Evolutionary conservation across 306 rosid species (phyloP), one percentile per base, ranked within the genome.

Genomic region (Quercus bicolor): DNA sequence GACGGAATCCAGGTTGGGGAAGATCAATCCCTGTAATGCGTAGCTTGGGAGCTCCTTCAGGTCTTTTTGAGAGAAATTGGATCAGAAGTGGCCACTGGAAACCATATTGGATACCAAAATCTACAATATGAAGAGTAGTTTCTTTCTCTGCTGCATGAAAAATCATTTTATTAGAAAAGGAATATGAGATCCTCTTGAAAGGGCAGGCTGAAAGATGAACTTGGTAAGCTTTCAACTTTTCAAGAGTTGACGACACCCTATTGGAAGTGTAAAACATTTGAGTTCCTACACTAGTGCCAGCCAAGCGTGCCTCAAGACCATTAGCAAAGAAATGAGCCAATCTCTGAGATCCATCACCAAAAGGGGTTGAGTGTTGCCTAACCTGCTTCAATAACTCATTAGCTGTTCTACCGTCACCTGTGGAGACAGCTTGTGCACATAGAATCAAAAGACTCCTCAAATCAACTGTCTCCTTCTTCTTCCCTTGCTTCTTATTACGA

Each of bases 1-100:
- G n/a, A n/a, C n/a, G n/a, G n/a, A n/a, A n/a, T n/a, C 98, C 97
- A 4, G 85, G 78, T 68, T 88, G 93, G 24, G 98, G 98, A 86
- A 81, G 65, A 76, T 93, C 98, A 66, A 93, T 91, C 75, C 95
- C 98, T 0, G 98, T 93, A 71, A 86, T 83, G 15, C 89, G 85
- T 53, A 86, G 79, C 74, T 83, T 83, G 28, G 19, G 82, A 87
- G 64, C 87, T 24, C 93, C 95, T 1, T 84, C 88, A 2, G 64
- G 72, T 65, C 92, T 83, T 40, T 40, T 19, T 9, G 97, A 83
- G 37, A 93, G 89, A 15, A 0, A 26, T 5, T 85, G 84, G 68
- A 93, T 83, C 2, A 93, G 91, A 86, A 85, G 83, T 0, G 98
- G 97, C 98, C 98, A 93, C 29, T 91, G 94, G 73, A 79, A 93